Evolutionary conservation across 2,329 filamentous ascomycete species (phyloP), one percentile per base, ranked within the genome.

Genomic region (Pseudocercospora macadamiae): DNA sequence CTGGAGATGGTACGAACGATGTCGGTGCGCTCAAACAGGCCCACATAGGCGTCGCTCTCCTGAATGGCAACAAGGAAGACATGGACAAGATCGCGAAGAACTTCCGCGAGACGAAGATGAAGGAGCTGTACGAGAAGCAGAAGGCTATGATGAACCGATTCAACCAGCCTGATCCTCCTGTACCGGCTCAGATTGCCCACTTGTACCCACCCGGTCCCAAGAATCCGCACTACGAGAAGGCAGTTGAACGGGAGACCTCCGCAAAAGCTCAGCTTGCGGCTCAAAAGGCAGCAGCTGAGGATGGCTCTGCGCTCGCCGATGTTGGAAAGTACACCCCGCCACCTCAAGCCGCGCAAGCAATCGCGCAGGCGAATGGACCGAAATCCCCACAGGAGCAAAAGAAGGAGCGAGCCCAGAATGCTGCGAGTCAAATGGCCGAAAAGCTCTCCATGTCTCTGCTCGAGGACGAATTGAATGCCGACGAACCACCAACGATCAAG

Each of bases 121-220:
- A 97, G 83, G 93, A 97, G 65, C 86, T 99, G 64, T 99, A 99
- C 74, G 91, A 97, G 79, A 97, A 99, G 82, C 95, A 99, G 75
- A 84, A 89, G 57, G 81, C 87, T 47, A 83, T 99, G 74, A 97
- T 99, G 91, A 85, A 89, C 72, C 86, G 93, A 64, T 99, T 97
- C 83, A 96, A 96, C 74, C 93, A 97, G 75, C 91, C 93, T 12
- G 75, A 86, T 1, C 95, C 95, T n/a, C 95, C 95, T 0, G 90
- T 97, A 1, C 95, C 95, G n/a, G 79, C 88, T 60, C 81, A 92
- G 69, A 96, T 99, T 67, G 95, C 95, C 25, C 95, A 99, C 73
- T 80, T 99, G 26, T 99, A 96, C 75, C 93, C 95, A 48, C 91
- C 92, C 54, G 93, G 93, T 30, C 90, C 91, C 2, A 85, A 80